These are phyloP conservation scores for Diospyros kaki DNA, from an alignment of 148 eudicot genomes.

Conservation along the genomic window DNA sequence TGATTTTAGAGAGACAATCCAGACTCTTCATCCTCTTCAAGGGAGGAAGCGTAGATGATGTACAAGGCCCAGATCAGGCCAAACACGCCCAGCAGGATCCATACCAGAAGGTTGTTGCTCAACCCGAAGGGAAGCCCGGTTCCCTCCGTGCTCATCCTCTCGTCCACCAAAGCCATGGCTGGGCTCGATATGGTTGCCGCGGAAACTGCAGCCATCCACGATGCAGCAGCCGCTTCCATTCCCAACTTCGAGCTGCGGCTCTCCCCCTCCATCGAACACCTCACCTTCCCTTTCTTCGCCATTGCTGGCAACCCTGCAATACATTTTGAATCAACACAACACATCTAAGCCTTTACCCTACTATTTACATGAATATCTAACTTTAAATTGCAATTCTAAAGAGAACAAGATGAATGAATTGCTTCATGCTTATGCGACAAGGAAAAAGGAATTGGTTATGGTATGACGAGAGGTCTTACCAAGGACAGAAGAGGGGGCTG, in stretches of 20 bases:
- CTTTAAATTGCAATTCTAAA: neutral
- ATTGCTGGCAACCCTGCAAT: constrained; percentile 69
- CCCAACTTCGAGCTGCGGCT: constrained; percentile 12
- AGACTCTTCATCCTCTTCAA: constrained; percentile 97
- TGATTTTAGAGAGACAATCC: constrained; percentile 71
- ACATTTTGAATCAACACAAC: neutral
- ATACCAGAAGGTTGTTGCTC: constrained; percentile 89
- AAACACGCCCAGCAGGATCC: constrained; percentile 80
- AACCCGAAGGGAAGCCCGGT: constrained; percentile 94
- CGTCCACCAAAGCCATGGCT: constrained; percentile 89
- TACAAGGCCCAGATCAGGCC: constrained; percentile 86
- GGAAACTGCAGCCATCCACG: constrained; percentile 32
- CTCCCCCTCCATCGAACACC: constrained; percentile 60
- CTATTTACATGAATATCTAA: neutral
- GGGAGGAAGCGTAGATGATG: constrained; percentile 52
- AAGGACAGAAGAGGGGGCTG: constrained; percentile 49
- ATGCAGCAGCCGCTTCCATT: constrained; percentile 17
- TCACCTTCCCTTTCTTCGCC: constrained; percentile 58
- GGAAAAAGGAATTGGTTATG: too few relatives aligned
- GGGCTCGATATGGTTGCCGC: constrained; percentile 69
- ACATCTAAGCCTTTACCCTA: neutral
- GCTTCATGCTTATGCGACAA: too few relatives aligned
- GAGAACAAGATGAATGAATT: too few relatives aligned
- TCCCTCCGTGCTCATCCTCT: constrained; percentile 97
- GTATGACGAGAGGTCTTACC: constrained; percentile 36